A percentile compares a stretch with the other conserved stretches of the same genome.
These are phyloP conservation scores for Stephanodiscus minutulus DNA, from an alignment of 108 stramenopile species.

Conservation along the genomic window DNA sequence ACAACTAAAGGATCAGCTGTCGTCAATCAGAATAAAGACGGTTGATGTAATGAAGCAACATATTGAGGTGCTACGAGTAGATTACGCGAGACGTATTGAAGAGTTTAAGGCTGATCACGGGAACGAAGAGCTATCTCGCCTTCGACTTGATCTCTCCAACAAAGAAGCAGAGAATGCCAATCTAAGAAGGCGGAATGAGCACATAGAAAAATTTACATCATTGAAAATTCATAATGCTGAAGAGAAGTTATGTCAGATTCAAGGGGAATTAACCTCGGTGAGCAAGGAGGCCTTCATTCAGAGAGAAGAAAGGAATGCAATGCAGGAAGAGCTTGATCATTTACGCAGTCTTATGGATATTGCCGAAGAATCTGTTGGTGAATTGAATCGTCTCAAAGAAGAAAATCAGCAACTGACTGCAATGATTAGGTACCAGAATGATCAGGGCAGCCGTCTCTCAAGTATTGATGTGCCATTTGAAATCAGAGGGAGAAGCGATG, in stretches of 20 bases:
- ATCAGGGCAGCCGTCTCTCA: slow-evolving; percentile 13
- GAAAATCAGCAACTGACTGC: slow-evolving; percentile 33
- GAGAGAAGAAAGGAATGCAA: slow-evolving; percentile 24
- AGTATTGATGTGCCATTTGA: slow-evolving; percentile 32
- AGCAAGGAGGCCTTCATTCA: slow-evolving; percentile 26
- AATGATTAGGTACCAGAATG: slow-evolving; percentile 21
- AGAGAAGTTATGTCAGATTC: slow-evolving; percentile 19
- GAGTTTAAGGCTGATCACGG: slow-evolving; percentile 21
- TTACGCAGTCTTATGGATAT: slow-evolving; percentile 44
- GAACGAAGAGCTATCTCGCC: slow-evolving; percentile 10
- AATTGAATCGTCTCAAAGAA: slow-evolving; percentile 40
- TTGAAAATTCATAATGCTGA: slow-evolving; percentile 29
- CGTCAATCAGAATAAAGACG: slow-evolving; percentile 23
- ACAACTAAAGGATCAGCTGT: slow-evolving; percentile 26
- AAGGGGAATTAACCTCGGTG: slow-evolving; percentile 19
- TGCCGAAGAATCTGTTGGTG: slow-evolving; percentile 42
- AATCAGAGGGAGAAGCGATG: slow-evolving; percentile 28
- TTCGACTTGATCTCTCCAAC: slow-evolving; percentile 14
- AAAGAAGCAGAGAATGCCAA: slow-evolving; percentile 28
- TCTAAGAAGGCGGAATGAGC: slow-evolving; percentile 20
- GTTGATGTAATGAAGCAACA: slow-evolving; percentile 40
- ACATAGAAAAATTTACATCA: slow-evolving; percentile 34
- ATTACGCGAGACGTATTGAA: slow-evolving; percentile 20
- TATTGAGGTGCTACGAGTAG: slow-evolving; percentile 23
- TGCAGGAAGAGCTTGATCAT: slow-evolving; percentile 40